Evolutionary conservation across 2,329 filamentous ascomycete species (phyloP), one percentile per base, ranked within the genome.

Genomic region (Sporothrix phasma): DNA sequence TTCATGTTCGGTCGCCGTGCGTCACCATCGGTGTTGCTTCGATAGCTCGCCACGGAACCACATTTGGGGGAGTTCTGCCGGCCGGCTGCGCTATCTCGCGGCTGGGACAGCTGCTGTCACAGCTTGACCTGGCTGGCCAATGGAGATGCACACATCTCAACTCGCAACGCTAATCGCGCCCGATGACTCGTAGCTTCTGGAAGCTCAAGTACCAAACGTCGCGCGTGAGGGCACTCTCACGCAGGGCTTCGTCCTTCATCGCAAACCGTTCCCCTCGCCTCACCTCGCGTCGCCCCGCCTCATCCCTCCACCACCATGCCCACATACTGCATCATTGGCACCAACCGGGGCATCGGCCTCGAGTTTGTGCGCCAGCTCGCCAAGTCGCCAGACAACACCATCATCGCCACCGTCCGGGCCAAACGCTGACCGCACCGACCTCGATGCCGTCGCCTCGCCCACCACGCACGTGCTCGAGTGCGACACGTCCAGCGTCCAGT

Each of bases 331-430:
- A 68, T 74, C 58, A 71, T 70, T 17, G 73, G 73, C 68, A 70
- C 68, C 64, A 76, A 69, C 70, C 72, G 68, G 13, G 70, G 69
- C 49, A 68, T 70, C 59, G 73, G 73, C 37, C 72, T 74, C 54
- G 71, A 73, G 46, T 71, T 73, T 41, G 69, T 74, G 51, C 69
- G 71, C 15, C 73, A 74, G 61, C 68, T 74, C 15, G 67, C 70
- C 11, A 47, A 65, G 11, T 65, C 65, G 10, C 45, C 66, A 2
- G 65, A 69, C 59, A 72, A 72, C 65, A 71, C 67, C 61, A 66
- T 74, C 60, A 58, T 74, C n/a, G 72, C 72, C 17, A 66, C 68
- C 0, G 67, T 69, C 2, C 71, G 72, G 8, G 65, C 69, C 5
- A 62, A n/a, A 66, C 11, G 68, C 69, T 11, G 71, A 74, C 65